A percentile compares a stretch with the other conserved stretches of the same genome.
phyloP scores from a whole-genome alignment of 1,284 basidiomycete species.

The Pseudozyma flocculosa region DNA sequence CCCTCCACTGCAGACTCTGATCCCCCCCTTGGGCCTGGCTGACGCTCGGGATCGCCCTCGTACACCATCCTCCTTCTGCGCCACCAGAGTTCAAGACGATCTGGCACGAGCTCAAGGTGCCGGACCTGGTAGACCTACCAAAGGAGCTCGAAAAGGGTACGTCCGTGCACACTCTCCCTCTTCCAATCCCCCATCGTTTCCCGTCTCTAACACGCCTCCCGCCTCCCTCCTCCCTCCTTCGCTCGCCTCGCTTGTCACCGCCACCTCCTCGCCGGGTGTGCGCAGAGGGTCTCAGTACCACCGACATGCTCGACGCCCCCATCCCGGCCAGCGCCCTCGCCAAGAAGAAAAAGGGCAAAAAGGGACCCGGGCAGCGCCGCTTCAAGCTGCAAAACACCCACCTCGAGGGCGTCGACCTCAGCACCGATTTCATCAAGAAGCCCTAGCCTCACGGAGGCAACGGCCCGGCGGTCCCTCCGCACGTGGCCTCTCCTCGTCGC shows the following conservation, averaged over 20 bases:
- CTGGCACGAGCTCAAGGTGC: constrained; percentile 80
- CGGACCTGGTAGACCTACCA: constrained; percentile 77
- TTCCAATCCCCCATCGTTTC: constrained; percentile 6
- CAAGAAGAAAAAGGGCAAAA: constrained; percentile 44
- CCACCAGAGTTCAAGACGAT: constrained; percentile 77
- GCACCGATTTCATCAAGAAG: constrained; percentile 63
- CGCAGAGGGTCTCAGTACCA: constrained; percentile 45
- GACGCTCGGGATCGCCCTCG: too few relatives aligned
- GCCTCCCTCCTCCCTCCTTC: neutral
- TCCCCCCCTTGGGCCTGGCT: neutral
- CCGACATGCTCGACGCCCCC: constrained; percentile 39
- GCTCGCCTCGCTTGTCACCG: too few relatives aligned
- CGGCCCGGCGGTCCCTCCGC: too few relatives aligned
- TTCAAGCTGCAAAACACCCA: constrained; percentile 82
- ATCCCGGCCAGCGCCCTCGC: constrained; percentile 24
- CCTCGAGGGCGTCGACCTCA: constrained; percentile 76
- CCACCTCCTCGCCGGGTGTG: too few relatives aligned
- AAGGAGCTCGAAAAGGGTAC: constrained; percentile 71
- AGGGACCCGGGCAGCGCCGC: constrained; percentile 34
- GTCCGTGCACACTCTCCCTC: constrained; percentile 13
- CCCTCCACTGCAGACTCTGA: neutral
- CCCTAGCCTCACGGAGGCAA: too few relatives aligned
- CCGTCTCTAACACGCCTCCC: neutral
- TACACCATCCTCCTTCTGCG: neutral
- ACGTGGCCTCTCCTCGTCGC: too few relatives aligned